phyloP scores from a whole-genome alignment of 495 filamentous ascomycete genomes.

The Hypoxylon lienhwacheense region DNA sequence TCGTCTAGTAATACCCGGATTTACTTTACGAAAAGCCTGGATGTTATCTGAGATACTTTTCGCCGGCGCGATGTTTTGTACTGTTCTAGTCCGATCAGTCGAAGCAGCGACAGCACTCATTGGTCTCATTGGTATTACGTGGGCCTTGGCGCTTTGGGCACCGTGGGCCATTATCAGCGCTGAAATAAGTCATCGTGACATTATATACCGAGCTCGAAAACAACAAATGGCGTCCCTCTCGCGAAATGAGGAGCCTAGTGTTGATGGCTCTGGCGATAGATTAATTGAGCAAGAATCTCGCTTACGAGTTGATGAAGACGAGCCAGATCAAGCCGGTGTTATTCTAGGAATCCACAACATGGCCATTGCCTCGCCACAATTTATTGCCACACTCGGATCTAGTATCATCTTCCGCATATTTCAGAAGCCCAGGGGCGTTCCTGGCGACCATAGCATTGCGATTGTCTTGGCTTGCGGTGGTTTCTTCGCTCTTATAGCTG shows the following conservation, averaged over 20 bases:
- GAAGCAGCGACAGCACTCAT: conserved; percentile 71
- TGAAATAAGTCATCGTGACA: conserved; percentile 79
- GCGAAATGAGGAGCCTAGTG: conserved; percentile 8
- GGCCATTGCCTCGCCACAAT: conserved; percentile 82
- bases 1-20: conserved; percentile 68
- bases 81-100: conserved; percentile 70
- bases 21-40: conserved; percentile 87
- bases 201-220: conserved; percentile 60
- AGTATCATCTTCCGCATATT: conserved; percentile 77
- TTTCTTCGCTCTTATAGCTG: conserved; percentile 72
- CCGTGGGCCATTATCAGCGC: conserved; percentile 90
- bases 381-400: conserved; percentile 79
- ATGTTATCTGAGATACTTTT: conserved; percentile 79
- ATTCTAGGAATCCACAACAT: conserved; percentile 92
- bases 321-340: conserved; percentile 77
- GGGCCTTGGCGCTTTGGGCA: conserved; percentile 88
- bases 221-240: conserved; percentile 38
- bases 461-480: conserved; percentile 84
- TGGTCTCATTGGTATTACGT: conserved; percentile 78
- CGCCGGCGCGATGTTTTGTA: conserved; percentile 73
- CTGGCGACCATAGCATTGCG: conserved; percentile 82
- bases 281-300: conserved; percentile 33
- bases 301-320: conserved; percentile 48
- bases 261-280: conserved; percentile 1
- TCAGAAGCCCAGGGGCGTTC: conserved; percentile 79